Evolutionary conservation across 768 basidiomycete species (phyloP), one percentile per base, ranked within the genome.

Genomic region (Podaxis pistillaris): DNA sequence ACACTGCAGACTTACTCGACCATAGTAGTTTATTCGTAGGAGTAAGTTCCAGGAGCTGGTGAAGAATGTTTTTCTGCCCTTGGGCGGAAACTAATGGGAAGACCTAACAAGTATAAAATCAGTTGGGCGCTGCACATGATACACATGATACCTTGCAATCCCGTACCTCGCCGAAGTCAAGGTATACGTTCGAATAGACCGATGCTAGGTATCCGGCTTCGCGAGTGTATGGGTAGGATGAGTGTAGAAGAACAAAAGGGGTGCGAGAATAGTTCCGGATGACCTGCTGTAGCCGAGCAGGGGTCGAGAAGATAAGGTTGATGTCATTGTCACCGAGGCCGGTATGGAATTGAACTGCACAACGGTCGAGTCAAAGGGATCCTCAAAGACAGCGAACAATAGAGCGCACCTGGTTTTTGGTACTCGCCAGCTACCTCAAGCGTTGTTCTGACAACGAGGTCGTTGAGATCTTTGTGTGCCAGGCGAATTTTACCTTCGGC

Each of bases 11-110:
- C 84, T 65, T 67, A 90, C 90, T 91, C 3, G 89, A 91, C 88
- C 89, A 93, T 76, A 93, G 69, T 28, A 93, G 84, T 70, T 92
- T 93, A 70, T 86, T 91, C 30, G 86, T 90, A 12, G 91, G 91
- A 17, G 82, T 77, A 13, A 91, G 73, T 71, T 93, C 91, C 1
- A 93, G 74, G 22, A 90, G 75, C 69, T 92, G 85, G 26, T 78
- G 80, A 30, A 92, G 72, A 51, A 87, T 79, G 0, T 72, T 68
- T 11, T 82, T 76, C 71, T 92, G 91, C 2, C 90, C 91, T 5
- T 81, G 78, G 0, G 74, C 76, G 0, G 87, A 88, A 46, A 93
- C 75, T 59, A 83, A 76, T 0, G 90, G 90, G 64, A 91, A 93
- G 19, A 91, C 76, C 81, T 83, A 56, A 4, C n/a, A 41, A 12